Evolutionary conservation across 768 basidiomycete species (phyloP).

Genomic region (Hortiboletus campestris): DNA sequence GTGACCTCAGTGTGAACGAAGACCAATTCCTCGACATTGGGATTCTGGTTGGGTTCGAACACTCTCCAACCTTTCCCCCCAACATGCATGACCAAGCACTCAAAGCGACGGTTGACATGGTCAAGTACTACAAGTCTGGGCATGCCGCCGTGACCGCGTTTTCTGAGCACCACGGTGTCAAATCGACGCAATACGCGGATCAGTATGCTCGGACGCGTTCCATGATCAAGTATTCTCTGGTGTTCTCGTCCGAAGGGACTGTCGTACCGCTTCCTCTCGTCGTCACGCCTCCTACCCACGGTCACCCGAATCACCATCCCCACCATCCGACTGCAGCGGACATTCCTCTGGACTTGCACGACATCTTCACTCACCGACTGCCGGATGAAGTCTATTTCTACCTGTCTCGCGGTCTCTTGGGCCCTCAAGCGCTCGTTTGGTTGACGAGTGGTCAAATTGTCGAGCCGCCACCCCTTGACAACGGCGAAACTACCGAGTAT

Average conservation of each 20-base stretch:
- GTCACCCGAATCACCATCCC: slow-evolving; percentile 53
- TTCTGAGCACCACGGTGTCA: slow-evolving; percentile 79
- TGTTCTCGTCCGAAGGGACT: slow-evolving; percentile 83
- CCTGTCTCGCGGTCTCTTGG: slow-evolving; percentile 86
- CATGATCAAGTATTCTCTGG: slow-evolving; percentile 89
- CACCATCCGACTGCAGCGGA: slow-evolving; percentile 81
- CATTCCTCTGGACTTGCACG: slow-evolving; percentile 87
- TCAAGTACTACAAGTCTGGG: slow-evolving; percentile 90
- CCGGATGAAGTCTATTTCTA: slow-evolving; percentile 98
- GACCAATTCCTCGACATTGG: slow-evolving; percentile 96
- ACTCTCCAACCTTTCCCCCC: slow-evolving; percentile 77
- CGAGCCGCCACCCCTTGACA: slow-evolving; percentile 87
- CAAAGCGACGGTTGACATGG: slow-evolving; percentile 87
- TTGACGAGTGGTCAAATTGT: slow-evolving; percentile 83
- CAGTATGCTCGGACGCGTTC: slow-evolving; percentile 85
- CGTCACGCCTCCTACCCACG: slow-evolving; percentile 47
- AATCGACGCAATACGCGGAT: slow-evolving; percentile 75
- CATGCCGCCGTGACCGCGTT: slow-evolving; percentile 75
- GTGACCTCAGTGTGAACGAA: slow-evolving; percentile 62
- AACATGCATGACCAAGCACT: slow-evolving; percentile 77
- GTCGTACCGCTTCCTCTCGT: slow-evolving; percentile 82
- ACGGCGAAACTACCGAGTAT: slow-evolving; percentile 94
- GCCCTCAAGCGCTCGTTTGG: slow-evolving; percentile 92
- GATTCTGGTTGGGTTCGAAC: slow-evolving; percentile 88
- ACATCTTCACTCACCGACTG: slow-evolving; percentile 90